Evolutionary conservation across 2,329 filamentous ascomycete species (phyloP), one percentile per base, ranked within the genome.

Genomic region (Sodiomyces alkalinus): DNA sequence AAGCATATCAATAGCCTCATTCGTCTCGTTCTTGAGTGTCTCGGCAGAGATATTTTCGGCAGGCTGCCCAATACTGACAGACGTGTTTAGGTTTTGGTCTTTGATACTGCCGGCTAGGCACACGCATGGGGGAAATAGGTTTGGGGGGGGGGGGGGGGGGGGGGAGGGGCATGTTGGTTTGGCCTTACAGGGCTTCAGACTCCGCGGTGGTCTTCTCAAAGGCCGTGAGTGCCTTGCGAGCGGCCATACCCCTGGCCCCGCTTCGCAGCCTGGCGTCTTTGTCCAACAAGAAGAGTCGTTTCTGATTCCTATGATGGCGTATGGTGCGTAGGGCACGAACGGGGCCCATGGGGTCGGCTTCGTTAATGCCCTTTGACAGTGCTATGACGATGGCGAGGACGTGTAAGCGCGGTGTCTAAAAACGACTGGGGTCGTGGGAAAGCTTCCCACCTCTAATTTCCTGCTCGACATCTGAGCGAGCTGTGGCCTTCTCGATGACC

Each of bases 251-350:
- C 22, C 82, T 58, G 2, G 79, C 68, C 19, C 83, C 82, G 42
- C 80, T 87, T 28, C 80, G 62, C 22, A 83, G 53, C 22, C 71
- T 62, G 6, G 81, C 80, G 43, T 82, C 74, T 39, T 85, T 80
- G 42, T 81, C 74, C 1, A 74, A 64, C 13, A 74, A 63, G 31
- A 79, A 80, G 3, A 85, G 55, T 6, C 69, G 63, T 40, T 67
- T 64, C 38, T 69, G 62, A 20, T 79, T 56, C 14, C 71, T 61
- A 35, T 74, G 64, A 40, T 80, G 66, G 16, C 64, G 66, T 16
- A 86, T 50, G 28, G 58, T 58, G 13, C 80, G 65, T 19, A 79
- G 56, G 0, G 73, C 69, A 11, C 58, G 60, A 1, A 82, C 55
- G 0, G 75, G 64, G 0, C 63, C 65, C 32, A 69, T 56, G 0